Evolutionary conservation across 352 stramenopile genomes (phyloP), one percentile per base, ranked within the genome.

Genomic region (Nothophytophthora sp.): DNA sequence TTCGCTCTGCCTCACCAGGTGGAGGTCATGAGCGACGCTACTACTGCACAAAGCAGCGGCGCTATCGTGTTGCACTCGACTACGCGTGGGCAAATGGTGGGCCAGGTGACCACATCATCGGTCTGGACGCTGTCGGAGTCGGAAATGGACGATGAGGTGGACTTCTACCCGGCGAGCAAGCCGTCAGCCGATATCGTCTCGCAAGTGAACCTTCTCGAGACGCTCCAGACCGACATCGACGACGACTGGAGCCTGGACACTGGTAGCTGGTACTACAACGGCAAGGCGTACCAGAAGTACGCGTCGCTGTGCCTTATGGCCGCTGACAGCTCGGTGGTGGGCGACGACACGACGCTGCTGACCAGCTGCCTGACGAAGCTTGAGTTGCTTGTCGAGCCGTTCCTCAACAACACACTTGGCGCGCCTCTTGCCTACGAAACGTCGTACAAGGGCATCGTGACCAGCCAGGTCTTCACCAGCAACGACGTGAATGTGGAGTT

Each of bases 281-380:
- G 81, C 56, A 92, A 92, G 42, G 63, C 67, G 12, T 85, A 81
- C 56, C 81, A 92, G 60, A 92, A 92, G 65, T 90, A 90, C 50
- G 81, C 81, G 10, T 88, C 81, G 20, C 60, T 91, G 16, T 91
- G 81, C 30, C 62, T 91, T 33, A 86, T 91, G 68, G 77, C 77
- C 0, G 70, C 72, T 7, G 76, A 91, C 36, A 54, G 32, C 10
- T 60, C 64, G 2, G 39, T 91, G 16, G 63, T 87, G 22, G 73
- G 73, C 20, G 54, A 60, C 12, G 78, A 89, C 60, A 73, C 66
- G 32, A 70, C 66, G 5, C 61, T 88, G 16, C 46, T 87, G 1
- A 53, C 35, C 13, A 77, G n/a, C 19, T 91, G 81, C 38, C 35
- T 88, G 20, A 54, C 64, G 23, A 91, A 91, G 67, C 65, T 91